These are phyloP conservation scores for Arachis stenosperma DNA, from an alignment of 306 rosid species.

Conservation along the genomic window DNA sequence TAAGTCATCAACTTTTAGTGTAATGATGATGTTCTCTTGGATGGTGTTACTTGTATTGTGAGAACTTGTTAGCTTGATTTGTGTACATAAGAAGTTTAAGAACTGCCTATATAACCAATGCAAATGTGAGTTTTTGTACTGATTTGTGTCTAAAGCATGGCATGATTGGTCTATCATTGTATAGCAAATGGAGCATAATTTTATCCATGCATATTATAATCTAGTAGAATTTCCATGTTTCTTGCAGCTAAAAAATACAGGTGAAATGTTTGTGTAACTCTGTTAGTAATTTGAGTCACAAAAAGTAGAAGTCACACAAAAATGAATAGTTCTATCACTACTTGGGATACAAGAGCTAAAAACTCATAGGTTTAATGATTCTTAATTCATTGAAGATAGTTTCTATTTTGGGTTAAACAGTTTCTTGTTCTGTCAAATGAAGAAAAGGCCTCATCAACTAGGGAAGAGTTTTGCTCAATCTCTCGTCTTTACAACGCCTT, in stretches of 20 bases:
- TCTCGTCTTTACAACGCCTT: constrained; percentile 74
- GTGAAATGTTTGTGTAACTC: too few relatives aligned
- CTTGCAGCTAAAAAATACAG: too few relatives aligned
- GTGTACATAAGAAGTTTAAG: not conserved
- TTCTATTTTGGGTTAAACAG: constrained; percentile 8
- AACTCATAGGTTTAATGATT: not conserved
- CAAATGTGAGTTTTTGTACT: not conserved
- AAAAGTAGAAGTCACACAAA: too few relatives aligned
- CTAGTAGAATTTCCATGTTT: not conserved
- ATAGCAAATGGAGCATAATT: not conserved
- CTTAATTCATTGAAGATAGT: not conserved
- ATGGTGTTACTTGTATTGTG: constrained; percentile 21
- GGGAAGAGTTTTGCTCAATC: constrained; percentile 47
- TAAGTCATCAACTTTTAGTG: constrained; percentile 13
- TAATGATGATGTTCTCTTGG: constrained; percentile 1
- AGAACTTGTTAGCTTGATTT: constrained; percentile 24
- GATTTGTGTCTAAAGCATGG: not conserved
- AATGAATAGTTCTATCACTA: too few relatives aligned
- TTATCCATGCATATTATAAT: not conserved
- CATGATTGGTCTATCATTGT: constrained; percentile 4
- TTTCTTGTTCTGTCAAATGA: constrained; percentile 13
- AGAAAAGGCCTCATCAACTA: constrained; percentile 41
- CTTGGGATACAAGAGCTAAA: not conserved
- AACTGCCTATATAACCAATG: not conserved
- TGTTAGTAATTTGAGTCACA: too few relatives aligned